Percentiles rank a stretch among this genome's conserved stretches.
Evolutionary conservation across 345 rosid genomes (phyloP).

Genomic region (Fremontodendron californicum): DNA sequence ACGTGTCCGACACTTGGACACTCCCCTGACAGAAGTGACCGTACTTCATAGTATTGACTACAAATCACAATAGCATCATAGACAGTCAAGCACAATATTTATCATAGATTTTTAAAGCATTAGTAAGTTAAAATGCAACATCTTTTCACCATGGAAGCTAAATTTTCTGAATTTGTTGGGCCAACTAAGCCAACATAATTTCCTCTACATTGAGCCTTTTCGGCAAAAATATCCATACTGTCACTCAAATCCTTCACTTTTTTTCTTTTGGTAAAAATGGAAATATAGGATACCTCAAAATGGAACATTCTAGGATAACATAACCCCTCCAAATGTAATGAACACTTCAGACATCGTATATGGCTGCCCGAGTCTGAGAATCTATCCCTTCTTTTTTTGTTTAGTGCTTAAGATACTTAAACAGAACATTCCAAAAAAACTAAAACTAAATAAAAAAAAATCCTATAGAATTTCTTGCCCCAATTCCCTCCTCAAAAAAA

Average conservation of each 20-base stretch:
- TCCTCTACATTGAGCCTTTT: neutral
- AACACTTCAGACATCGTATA: neutral
- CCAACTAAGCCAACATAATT: neutral
- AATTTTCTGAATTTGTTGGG: neutral
- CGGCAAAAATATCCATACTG: neutral
- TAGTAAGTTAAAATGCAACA: neutral
- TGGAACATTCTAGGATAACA: neutral
- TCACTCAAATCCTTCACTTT: neutral
- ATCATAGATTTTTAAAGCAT: neutral
- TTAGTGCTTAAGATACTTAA: neutral
- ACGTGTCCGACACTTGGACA: too few relatives aligned
- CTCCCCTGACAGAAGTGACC: too few relatives aligned
- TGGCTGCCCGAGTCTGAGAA: neutral
- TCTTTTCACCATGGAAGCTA: neutral
- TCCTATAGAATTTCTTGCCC: neutral
- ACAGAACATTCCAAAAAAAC: neutral
- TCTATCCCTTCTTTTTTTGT: neutral
- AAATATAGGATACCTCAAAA: neutral
- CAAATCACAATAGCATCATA: neutral
- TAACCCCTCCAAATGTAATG: neutral
- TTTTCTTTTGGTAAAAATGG: neutral
- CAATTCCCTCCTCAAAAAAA: neutral
- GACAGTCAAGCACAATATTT: neutral
- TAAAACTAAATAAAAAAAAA: neutral
- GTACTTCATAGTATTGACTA: too few relatives aligned